Evolutionary conservation across 139 green algal species (phyloP), one percentile per base, ranked within the genome.

Genomic region (Picochlorum sp.): DNA sequence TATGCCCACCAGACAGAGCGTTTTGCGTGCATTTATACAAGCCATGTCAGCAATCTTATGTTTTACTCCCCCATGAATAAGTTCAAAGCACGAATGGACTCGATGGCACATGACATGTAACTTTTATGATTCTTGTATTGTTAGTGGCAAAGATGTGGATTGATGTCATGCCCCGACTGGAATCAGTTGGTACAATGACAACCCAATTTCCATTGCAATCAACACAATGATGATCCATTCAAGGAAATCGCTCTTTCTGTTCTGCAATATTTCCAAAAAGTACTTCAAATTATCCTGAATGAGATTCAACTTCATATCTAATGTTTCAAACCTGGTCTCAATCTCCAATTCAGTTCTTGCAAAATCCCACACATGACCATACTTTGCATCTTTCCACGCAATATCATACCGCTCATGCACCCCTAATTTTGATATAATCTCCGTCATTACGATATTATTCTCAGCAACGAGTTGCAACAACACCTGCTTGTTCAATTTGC

Each of bases 21-120:
- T 13, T 98, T 94, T 79, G 93, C 94, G 8, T 98, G 94, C 78
- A 67, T 98, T n/a, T 99, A 98, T 86, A 98, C 92, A 34, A 87
- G 69, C 64, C 90, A 97, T 69, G 84, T 97, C 6, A 73, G 60
- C 68, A 98, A 98, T 83, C 61, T 98, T 44, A 62, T 76, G 0
- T 91, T 90, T 60, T 92, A 93, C 65, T 92, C 77, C 0, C 94
- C 94, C 0, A 65, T 92, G n/a, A 94, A 91, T 63, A 83, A 45
- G 18, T 98, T 85, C 65, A 78, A 82, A 44, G 89, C 77, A 1
- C 31, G 62, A 37, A 14, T 66, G 26, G 92, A 98, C 65, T 45
- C 64, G 5, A 87, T 98, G 86, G 87, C 85, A 1, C 92, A 98
- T 68, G 92, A 41, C 34, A 13, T 41, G 34, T 41, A 41, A 41